Base-by-base conservation (phyloP, 306 rosid genomes). In the Dalbergia oliveri region DNA sequence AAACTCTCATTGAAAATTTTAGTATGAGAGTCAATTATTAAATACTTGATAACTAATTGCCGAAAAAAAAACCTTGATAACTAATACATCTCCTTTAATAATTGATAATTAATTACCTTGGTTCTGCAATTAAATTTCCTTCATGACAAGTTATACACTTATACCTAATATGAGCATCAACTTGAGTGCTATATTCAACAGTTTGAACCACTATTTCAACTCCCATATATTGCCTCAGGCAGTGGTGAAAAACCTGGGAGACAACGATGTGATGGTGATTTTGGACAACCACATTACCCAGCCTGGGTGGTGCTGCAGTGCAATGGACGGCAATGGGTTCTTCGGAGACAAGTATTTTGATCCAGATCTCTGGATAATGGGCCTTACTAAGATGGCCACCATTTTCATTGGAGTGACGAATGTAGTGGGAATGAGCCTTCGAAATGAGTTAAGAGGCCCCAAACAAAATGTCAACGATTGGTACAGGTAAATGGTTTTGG, bases 231-330 rank as follows among this genome's bases (percentile, higher is more conserved):
- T 15, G 39, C 21, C 50, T 0, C 75, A 92, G 96, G 89, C 68
- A 26, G 97, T 93, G 84, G 96, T 93, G 78, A 77, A 81, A 21
- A 81, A 56, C 41, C 83, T 93, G 9, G 94, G 92, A 26, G 82
- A 80, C 10, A 86, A 86, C 26, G 80, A 82, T 39, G 83, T 91
- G 82, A 91, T 89, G 94, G 98, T 91, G 61, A 87, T 94, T 77
- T 63, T 94, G 82, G 98, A 94, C 83, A 94, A 94, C 73, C 95
- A 90, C 66, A 13, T 91, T 35, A 89, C 84, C 45, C 69, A 83
- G 56, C 95, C 97, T 0, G 88, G 88, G 35, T 94, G 98, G 98
- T 94, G 98, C 59, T 94, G 98, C 84, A 79, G 90, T 69, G 61
- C n/a, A 79, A 68, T 6, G 13, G 98, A 94, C 16, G 94, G 86